Evolutionary conservation across 2,329 filamentous ascomycete genomes (phyloP).

Genomic region (Trichoderma aggressivum): DNA sequence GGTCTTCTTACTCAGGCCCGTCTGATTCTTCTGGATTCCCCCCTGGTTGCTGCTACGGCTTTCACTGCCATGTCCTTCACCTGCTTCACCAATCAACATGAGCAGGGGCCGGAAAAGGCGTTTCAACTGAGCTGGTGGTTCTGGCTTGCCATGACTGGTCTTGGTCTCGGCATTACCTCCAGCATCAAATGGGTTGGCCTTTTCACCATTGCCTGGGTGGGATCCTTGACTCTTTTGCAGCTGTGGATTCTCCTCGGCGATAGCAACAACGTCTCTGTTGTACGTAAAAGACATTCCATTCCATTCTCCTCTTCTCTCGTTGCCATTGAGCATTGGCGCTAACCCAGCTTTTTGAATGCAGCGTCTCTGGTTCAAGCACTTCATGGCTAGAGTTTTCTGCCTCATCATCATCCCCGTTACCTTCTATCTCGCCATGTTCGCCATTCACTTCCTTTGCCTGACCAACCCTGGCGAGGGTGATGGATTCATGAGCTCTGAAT

Average conservation of each 20-base stretch:
- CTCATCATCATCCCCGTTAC: conserved; percentile 82
- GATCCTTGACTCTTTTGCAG: conserved; percentile 82
- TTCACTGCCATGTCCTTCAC: conserved; percentile 87
- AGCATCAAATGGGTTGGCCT: conserved; percentile 99
- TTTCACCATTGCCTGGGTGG: conserved; percentile 98
- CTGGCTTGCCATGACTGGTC: conserved; percentile 83
- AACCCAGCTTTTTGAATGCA: conserved; percentile 30
- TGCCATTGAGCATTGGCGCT: neutral
- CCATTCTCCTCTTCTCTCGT: neutral
- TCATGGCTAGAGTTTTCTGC: conserved; percentile 86
- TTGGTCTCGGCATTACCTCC: conserved; percentile 82
- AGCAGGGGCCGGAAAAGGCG: conserved; percentile 82
- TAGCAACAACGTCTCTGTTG: conserved; percentile 75
- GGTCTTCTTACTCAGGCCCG: conserved; percentile 92
- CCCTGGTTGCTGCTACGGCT: conserved; percentile 87
- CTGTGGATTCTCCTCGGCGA: conserved; percentile 95
- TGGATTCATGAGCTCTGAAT: conserved; percentile 99
- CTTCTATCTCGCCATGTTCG: conserved; percentile 97
- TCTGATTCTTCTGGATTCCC: conserved; percentile 92
- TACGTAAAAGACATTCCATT: conserved; percentile 36
- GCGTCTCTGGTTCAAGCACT: conserved; percentile 88
- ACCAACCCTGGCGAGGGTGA: conserved; percentile 95
- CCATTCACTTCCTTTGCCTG: conserved; percentile 90
- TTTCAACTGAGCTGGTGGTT: conserved; percentile 96
- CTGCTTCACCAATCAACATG: conserved; percentile 95